phyloP scores from a whole-genome alignment of 2,329 filamentous ascomycete species.

The Aspergillus aculeatus region DNA sequence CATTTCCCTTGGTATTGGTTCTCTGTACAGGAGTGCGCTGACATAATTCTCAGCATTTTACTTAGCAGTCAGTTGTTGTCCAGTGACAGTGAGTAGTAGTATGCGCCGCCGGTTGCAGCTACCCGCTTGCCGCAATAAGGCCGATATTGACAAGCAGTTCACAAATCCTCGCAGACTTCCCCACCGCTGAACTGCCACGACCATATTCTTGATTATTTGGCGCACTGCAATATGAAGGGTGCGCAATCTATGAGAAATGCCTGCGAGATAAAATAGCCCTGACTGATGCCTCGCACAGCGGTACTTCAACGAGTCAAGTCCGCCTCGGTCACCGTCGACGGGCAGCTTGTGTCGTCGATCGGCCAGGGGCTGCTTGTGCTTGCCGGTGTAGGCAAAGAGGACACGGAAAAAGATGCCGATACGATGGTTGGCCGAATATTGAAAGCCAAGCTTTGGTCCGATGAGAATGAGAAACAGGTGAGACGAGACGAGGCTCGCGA shows the following conservation, averaged over 20 bases:
- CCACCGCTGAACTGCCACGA: neutral
- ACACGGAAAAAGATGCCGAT: slow-evolving; percentile 85
- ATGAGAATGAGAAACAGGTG: slow-evolving; percentile 68
- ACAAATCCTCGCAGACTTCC: neutral
- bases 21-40: neutral
- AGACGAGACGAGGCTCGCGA: neutral
- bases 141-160: neutral
- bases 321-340: slow-evolving; percentile 92
- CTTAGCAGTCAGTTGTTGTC: neutral
- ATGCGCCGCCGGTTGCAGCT: neutral
- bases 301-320: slow-evolving; percentile 92
- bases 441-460: slow-evolving; percentile 90
- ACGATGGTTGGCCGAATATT: slow-evolving; percentile 79
- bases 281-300: slow-evolving; percentile 54
- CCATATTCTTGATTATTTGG: neutral
- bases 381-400: slow-evolving; percentile 84
- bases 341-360: slow-evolving; percentile 84
- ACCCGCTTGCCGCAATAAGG: neutral
- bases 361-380: slow-evolving; percentile 87
- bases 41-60: neutral
- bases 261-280: neutral
- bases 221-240: slow-evolving; percentile 42
- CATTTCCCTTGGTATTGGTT: too few species aligned
- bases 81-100: neutral
- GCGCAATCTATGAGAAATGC: slow-evolving; percentile 9